Percentiles rank a stretch among this genome's conserved stretches.
Conservation (phyloP, 2,329 filamentous ascomycete species). For the Penicillium hesseltinei region DNA sequence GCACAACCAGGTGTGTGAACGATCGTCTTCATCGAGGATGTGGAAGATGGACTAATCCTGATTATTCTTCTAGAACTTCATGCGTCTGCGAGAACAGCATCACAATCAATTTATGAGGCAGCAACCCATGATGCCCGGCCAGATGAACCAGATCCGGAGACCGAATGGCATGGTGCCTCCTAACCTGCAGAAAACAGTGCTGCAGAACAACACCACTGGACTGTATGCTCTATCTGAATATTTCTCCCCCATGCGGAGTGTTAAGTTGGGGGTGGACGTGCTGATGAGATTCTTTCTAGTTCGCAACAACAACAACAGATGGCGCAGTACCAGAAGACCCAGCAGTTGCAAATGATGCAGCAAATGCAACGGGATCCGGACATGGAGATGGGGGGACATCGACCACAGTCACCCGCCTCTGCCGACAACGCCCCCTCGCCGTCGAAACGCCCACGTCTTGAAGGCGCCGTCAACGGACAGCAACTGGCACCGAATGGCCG, state of each 20-base stretch:
- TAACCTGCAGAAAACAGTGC: conserved; percentile 67
- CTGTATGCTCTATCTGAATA: conserved; percentile 34
- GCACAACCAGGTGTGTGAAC: conserved; percentile 69
- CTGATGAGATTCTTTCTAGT: conserved; percentile 42
- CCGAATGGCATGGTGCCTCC: conserved; percentile 38
- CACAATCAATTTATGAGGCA: conserved; percentile 75
- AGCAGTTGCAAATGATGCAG: conserved; percentile 61
- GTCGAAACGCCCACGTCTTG: conserved; percentile 82
- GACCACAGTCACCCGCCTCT: conserved; percentile 76
- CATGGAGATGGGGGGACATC: conserved; percentile 78
- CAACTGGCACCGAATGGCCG: conserved; percentile 75
- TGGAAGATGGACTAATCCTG: conserved; percentile 15
- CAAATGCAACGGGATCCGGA: conserved; percentile 85
- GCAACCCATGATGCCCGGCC: conserved; percentile 59
- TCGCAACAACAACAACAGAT: conserved; percentile 60
- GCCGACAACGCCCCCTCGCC: conserved; percentile 89
- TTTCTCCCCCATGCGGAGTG: background rate
- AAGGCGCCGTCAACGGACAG: conserved; percentile 70
- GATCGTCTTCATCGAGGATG: conserved; percentile 1
- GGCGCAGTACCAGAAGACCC: conserved; percentile 64
- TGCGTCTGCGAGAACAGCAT: conserved; percentile 70
- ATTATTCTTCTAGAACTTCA: conserved; percentile 53
- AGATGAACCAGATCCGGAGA: conserved; percentile 56
- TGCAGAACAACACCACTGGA: conserved; percentile 64
- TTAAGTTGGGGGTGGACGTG: conserved; percentile 9